phyloP scores from a whole-genome alignment of 768 basidiomycete genomes.

The Cubamyces sp. region DNA sequence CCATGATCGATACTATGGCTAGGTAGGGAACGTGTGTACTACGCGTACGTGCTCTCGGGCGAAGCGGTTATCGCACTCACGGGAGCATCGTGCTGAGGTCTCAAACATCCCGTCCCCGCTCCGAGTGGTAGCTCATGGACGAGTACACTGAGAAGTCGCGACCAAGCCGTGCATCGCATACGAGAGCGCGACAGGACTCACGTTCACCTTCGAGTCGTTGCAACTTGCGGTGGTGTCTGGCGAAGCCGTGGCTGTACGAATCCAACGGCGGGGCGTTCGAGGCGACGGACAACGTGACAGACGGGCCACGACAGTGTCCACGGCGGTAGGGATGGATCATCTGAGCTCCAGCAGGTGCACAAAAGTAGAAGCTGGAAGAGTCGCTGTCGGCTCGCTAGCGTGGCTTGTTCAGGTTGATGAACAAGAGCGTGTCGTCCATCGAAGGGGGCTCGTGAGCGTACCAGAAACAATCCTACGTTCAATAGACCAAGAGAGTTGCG shows the following conservation, averaged over 20 bases:
- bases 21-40: slow-evolving; percentile 43
- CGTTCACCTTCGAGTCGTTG: slow-evolving; percentile 63
- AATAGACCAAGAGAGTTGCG: too few relatives aligned
- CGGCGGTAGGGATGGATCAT: slow-evolving; percentile 43
- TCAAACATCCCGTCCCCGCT: slow-evolving; percentile 88
- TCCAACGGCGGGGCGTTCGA: slow-evolving; percentile 71
- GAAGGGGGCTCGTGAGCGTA: slow-evolving; percentile 52
- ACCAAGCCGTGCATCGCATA: slow-evolving; percentile 56
- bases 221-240: slow-evolving; percentile 46
- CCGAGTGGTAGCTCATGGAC: slow-evolving; percentile 63
- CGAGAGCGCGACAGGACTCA: slow-evolving; percentile 58
- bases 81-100: slow-evolving; percentile 54
- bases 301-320: slow-evolving; percentile 63
- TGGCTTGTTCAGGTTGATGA: slow-evolving; percentile 44
- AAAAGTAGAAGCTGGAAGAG: slow-evolving; percentile 78
- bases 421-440: slow-evolving; percentile 78
- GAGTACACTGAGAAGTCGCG: slow-evolving; percentile 68
- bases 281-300: slow-evolving; percentile 48
- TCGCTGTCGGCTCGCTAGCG: slow-evolving; percentile 72
- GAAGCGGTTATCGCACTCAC: slow-evolving; percentile 69
- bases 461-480: slow-evolving; percentile 71
- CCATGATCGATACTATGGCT: too few relatives aligned
- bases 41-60: slow-evolving; percentile 50
- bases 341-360: slow-evolving; percentile 38
- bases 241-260: slow-evolving; percentile 69